These are phyloP conservation scores for Knoxdaviesia capensis DNA, from an alignment of 2,329 filamentous ascomycete genomes.

Conservation along the genomic window DNA sequence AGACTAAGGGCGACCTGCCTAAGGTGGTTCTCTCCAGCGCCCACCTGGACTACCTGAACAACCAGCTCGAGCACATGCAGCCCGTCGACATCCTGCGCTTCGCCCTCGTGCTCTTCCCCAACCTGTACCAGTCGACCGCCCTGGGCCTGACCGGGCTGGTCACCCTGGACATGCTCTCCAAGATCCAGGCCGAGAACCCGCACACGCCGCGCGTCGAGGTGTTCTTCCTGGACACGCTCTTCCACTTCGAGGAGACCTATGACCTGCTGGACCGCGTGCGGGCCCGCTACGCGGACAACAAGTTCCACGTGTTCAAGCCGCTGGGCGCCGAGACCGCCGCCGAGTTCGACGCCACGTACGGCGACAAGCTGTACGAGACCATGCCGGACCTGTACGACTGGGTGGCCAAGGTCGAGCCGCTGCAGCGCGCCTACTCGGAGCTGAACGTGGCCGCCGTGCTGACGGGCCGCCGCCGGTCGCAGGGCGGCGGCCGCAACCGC, in stretches of 20 bases:
- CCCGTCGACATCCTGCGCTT: conserved; percentile 84
- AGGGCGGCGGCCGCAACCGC: conserved; percentile 79
- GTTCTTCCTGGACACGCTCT: conserved; percentile 69
- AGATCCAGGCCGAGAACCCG: conserved; percentile 44
- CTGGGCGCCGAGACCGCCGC: conserved; percentile 48
- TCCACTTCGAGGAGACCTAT: conserved; percentile 65
- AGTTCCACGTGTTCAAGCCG: conserved; percentile 80
- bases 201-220: conserved; percentile 39
- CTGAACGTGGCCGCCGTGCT: conserved; percentile 78
- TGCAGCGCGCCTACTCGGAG: conserved; percentile 74
- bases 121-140: conserved; percentile 71
- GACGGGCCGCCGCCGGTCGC: conserved; percentile 76
- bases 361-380: conserved; percentile 64
- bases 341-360: conserved; percentile 69
- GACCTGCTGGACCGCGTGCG: conserved; percentile 55
- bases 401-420: conserved; percentile 92
- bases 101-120: conserved; percentile 77
- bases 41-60: conserved; percentile 80
- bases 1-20: conserved; percentile 35
- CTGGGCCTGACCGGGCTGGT: conserved; percentile 67
- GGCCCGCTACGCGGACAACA: conserved; percentile 56
- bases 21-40: conserved; percentile 70
- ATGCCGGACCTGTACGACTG: conserved; percentile 89
- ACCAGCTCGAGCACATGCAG: conserved; percentile 69
- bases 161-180: conserved; percentile 70